Percentiles rank a stretch among this genome's conserved stretches.
Evolutionary conservation across 2,329 filamentous ascomycete genomes (phyloP).

Genomic region (Aureobasidium mangrovei): DNA sequence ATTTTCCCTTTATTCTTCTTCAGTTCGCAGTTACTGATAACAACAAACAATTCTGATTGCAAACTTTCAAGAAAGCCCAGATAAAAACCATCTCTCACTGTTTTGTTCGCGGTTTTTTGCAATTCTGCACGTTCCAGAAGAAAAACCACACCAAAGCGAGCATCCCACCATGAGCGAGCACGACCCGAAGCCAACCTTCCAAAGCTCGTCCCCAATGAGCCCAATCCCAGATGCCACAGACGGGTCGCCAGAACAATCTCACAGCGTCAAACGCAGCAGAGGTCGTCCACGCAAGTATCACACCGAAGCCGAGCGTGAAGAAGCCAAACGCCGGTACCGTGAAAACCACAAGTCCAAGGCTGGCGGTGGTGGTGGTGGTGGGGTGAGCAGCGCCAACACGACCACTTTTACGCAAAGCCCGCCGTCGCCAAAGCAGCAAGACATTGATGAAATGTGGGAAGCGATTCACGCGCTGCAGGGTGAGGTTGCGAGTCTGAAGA

Average conservation of each 20-base stretch:
- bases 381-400: background rate
- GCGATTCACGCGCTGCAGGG: background rate
- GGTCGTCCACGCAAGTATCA: constrained; percentile 10
- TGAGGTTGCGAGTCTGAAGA: background rate
- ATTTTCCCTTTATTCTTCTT: background rate
- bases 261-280: constrained; percentile 1
- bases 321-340: constrained; percentile 11
- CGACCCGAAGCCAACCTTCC: too few species aligned
- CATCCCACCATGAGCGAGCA: background rate
- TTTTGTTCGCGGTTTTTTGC: background rate
- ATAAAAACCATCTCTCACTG: too few species aligned
- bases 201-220: background rate
- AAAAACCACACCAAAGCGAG: background rate
- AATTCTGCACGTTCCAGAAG: background rate
- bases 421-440: background rate
- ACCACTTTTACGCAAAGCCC: background rate
- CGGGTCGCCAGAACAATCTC: too few species aligned
- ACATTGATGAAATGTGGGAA: constrained; percentile 5
- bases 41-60: background rate
- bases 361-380: background rate
- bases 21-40: background rate
- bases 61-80: too few species aligned
- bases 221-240: background rate
- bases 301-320: constrained; percentile 8
- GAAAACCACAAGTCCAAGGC: constrained; percentile 11